Conservation (phyloP, 1,139 yeast species). For the Yamadazyma oceani region DNA sequence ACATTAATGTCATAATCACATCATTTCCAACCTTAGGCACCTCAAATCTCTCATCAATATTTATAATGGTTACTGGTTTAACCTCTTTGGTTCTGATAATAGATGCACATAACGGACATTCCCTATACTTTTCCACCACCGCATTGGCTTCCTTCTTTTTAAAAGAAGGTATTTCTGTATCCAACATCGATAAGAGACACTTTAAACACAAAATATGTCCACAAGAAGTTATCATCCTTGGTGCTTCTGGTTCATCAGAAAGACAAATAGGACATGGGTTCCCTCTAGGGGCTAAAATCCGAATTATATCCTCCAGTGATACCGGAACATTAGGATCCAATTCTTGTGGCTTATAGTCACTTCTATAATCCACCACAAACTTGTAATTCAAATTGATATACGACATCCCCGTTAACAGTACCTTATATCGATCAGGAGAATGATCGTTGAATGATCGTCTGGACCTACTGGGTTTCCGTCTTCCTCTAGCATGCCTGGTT, state of each 20-base stretch:
- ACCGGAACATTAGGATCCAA: conserved; percentile 77
- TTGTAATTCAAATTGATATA: conserved; percentile 85
- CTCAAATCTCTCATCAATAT: conserved; percentile 56
- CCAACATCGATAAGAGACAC: conserved; percentile 73
- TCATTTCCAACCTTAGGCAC: conserved; percentile 63
- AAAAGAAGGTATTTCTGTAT: conserved; percentile 49
- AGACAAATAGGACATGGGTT: conserved; percentile 91
- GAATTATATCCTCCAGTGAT: conserved; percentile 57
- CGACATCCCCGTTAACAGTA: conserved; percentile 62
- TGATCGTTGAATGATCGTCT: conserved; percentile 12
- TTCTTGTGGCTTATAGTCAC: conserved; percentile 55
- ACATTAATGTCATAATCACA: conserved; percentile 67
- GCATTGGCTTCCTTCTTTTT: conserved; percentile 38
- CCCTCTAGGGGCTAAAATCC: conserved; percentile 74
- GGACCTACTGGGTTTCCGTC: conserved; percentile 16
- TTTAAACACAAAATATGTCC: conserved; percentile 90
- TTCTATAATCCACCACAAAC: conserved; percentile 68
- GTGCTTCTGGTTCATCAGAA: conserved; percentile 81
- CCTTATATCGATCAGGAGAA: conserved; percentile 15
- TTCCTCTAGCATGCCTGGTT: conserved; percentile 18
- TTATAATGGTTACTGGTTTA: conserved; percentile 67
- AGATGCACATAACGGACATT: conserved; percentile 86
- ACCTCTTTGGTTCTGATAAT: conserved; percentile 58
- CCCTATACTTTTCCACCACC: conserved; percentile 54
- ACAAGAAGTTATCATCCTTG: conserved; percentile 86